Evolutionary conservation across 2,329 filamentous ascomycete species (phyloP), one percentile per base, ranked within the genome.

Genomic region (Elsinoe ampelina): DNA sequence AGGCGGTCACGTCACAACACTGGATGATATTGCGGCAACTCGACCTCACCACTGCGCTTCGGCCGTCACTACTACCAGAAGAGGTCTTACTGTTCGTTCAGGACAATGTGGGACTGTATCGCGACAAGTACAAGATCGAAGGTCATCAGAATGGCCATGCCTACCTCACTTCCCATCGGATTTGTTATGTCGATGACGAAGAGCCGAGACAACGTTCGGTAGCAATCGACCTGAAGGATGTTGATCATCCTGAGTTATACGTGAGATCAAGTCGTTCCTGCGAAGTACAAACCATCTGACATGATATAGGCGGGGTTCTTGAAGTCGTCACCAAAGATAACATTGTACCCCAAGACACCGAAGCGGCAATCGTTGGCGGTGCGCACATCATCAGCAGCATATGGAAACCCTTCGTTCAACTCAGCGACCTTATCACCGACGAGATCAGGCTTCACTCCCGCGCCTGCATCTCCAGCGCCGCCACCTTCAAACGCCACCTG

Each of bases 11-110:
- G n/a, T 17, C 19, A 55, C 38, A 43, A 32, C 12, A 19, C 86
- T 89, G 87, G 79, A 97, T 97, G 92, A 95, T 95, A 82, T 80
- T 96, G 79, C 92, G 95, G 80, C 84, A 87, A 66, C 81, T 97
- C 71, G 92, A 98, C 75, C 82, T 98, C 67, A 98, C 93, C 58
- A 95, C 92, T 75, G 93, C 93, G 69, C 82, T 96, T 69, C 87
- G 93, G 78, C 93, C 93, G 66, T 87, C 86, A 60, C 86, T 96
- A 70, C 81, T 95, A 63, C 87, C 89, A 67, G 93, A 96, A 78
- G 93, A 98, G 80, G 87, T 89, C 64, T 79, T 97, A 56, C 80
- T 98, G 59, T 97, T 95, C 74, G 92, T 98, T 58, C 92, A 97
- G 76, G 91, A 97, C 78, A 91, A 89, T 71, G 91, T 98, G 66